Evolutionary conservation across 2,329 filamentous ascomycete species (phyloP).

Genomic region (Cytospora chrysosperma): DNA sequence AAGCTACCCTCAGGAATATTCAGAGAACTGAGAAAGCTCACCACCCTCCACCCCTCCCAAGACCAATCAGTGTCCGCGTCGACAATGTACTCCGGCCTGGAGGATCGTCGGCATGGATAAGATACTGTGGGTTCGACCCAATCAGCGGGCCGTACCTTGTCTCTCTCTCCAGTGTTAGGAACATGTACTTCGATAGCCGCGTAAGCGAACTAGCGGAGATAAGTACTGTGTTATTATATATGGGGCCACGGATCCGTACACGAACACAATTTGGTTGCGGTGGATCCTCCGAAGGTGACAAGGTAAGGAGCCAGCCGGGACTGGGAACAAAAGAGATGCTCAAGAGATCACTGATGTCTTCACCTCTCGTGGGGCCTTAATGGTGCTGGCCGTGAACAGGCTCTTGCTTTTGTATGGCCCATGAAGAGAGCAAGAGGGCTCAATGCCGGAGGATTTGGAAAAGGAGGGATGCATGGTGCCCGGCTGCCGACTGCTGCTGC

Average conservation of each 20-base stretch:
- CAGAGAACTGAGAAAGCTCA: too few species aligned
- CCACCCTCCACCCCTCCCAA: too few species aligned
- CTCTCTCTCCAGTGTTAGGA: not conserved
- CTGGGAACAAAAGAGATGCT: not conserved
- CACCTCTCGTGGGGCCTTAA: not conserved
- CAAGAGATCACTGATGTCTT: not conserved
- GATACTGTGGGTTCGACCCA: not conserved
- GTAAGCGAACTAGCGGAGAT: slow-evolving; percentile 1
- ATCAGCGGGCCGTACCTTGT: not conserved
- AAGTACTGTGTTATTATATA: slow-evolving; percentile 1
- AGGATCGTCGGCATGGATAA: not conserved
- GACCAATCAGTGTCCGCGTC: not conserved
- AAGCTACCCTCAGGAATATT: not conserved
- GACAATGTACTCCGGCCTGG: not conserved
- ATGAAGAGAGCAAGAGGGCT: not conserved
- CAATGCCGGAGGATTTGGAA: not conserved
- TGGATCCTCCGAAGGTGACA: not conserved
- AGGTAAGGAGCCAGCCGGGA: not conserved
- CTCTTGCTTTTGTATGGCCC: not conserved
- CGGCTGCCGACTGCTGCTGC: too few species aligned
- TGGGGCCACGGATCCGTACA: not conserved
- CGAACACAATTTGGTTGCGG: not conserved
- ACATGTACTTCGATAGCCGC: not conserved
- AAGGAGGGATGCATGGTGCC: too few species aligned
- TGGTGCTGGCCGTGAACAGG: not conserved